Evolutionary conservation across 2,329 filamentous ascomycete genomes (phyloP).

Genomic region (Alternaria infectoria): DNA sequence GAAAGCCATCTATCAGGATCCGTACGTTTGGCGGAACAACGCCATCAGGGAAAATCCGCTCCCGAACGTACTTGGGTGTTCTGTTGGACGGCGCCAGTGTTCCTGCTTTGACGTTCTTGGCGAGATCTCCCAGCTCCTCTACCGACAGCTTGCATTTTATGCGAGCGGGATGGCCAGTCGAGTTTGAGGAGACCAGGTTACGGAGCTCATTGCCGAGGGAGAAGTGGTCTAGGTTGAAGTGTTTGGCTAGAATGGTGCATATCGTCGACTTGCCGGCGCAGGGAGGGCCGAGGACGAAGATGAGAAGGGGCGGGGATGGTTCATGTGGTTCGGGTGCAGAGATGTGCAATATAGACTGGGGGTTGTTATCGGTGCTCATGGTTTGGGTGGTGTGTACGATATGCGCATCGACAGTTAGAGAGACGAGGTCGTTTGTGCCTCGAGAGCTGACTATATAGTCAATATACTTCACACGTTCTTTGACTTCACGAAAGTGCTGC

Average conservation of each 20-base stretch:
- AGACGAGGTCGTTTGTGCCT: not conserved
- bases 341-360: not conserved
- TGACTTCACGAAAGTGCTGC: not conserved
- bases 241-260: constrained; percentile 3
- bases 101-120: constrained; percentile 1
- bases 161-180: constrained; percentile 1
- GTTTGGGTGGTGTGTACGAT: not conserved
- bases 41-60: constrained; percentile 9
- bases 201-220: constrained; percentile 17
- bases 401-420: not conserved
- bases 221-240: constrained; percentile 14
- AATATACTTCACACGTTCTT: not conserved
- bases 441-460: not conserved
- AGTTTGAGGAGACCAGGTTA: constrained; percentile 2
- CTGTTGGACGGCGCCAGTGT: constrained; percentile 6
- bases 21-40: not conserved
- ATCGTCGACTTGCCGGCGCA: constrained; percentile 22
- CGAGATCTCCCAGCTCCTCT: constrained; percentile 2
- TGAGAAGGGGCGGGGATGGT: not conserved
- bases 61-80: constrained; percentile 9
- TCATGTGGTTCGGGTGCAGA: not conserved
- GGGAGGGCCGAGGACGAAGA: constrained; percentile 15
- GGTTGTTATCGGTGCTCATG: not conserved
- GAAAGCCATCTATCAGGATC: constrained; percentile 18
- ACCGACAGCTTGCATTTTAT: constrained; percentile 7